Percentiles rank a stretch among this genome's conserved stretches.
These are phyloP conservation scores for Pleoardoris graminearum DNA, from an alignment of 2,329 filamentous ascomycete genomes.

Conservation along the genomic window DNA sequence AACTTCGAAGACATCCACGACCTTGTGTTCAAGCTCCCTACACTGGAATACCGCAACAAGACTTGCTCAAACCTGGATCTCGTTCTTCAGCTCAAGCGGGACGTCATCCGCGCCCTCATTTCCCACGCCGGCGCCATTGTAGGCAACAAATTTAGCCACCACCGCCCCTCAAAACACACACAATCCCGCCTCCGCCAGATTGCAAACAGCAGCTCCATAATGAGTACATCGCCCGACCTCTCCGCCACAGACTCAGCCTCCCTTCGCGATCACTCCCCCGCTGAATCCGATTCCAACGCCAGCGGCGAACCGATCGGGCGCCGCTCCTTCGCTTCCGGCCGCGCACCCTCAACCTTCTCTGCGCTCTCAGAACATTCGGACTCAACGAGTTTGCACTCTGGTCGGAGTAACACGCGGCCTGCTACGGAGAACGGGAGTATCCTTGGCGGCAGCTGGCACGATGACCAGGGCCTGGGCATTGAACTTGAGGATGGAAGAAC, in stretches of 20 bases:
- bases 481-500: conserved; percentile 35
- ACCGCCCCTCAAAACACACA: conserved; percentile 79
- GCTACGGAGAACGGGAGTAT: conserved; percentile 30
- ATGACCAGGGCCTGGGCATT: conserved; percentile 21
- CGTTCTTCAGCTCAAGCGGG: conserved; percentile 88
- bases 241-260: conserved; percentile 37
- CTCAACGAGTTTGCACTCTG: conserved; percentile 14
- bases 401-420: conserved; percentile 16
- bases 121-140: conserved; percentile 96
- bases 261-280: conserved; percentile 38
- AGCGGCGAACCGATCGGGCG: conserved; percentile 28
- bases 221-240: conserved; percentile 44
- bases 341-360: conserved; percentile 34
- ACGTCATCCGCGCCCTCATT: conserved; percentile 90
- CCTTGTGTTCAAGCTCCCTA: conserved; percentile 93
- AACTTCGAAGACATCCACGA: conserved; percentile 97
- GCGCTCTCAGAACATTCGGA: conserved; percentile 37
- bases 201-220: conserved; percentile 73
- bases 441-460: conserved; percentile 24
- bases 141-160: conserved; percentile 92
- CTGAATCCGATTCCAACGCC: conserved; percentile 34
- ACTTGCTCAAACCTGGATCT: conserved; percentile 98
- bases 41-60: conserved; percentile 96
- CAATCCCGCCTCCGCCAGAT: conserved; percentile 79
- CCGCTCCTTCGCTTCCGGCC: conserved; percentile 38